Evolutionary conservation across 139 green algal genomes (phyloP).

Genomic region (Chloropicon primus): DNA sequence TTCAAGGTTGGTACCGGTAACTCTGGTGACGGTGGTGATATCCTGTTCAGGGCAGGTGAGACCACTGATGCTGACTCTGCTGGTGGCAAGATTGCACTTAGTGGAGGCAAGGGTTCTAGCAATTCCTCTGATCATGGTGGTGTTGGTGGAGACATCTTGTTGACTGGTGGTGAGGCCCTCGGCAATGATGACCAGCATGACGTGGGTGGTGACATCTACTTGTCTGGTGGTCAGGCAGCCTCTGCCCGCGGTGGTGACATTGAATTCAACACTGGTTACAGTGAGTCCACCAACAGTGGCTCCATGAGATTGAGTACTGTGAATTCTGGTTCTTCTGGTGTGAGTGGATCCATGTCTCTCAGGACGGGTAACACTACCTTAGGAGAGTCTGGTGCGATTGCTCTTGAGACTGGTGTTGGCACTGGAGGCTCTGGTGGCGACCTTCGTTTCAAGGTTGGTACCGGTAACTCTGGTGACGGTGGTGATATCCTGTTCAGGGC

Average conservation of each 20-base stretch:
- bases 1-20: not conserved
- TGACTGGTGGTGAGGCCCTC: not conserved
- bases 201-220: not conserved
- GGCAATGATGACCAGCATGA: not conserved
- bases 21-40: not conserved
- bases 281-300: not conserved
- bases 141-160: not conserved
- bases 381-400: not conserved
- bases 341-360: not conserved
- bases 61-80: not conserved
- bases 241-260: not conserved
- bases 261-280: not conserved
- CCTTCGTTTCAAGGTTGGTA: not conserved
- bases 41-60: not conserved
- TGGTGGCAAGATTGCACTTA: not conserved
- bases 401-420: not conserved
- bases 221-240: not conserved
- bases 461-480: not conserved
- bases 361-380: not conserved
- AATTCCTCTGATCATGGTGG: not conserved
- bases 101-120: not conserved
- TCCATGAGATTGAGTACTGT: not conserved
- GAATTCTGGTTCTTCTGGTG: not conserved
- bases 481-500: not conserved
- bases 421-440: not conserved